A percentile compares a stretch with the other conserved stretches of the same genome.
Evolutionary conservation across 768 basidiomycete species (phyloP).

Genomic region (Galerina marginata): DNA sequence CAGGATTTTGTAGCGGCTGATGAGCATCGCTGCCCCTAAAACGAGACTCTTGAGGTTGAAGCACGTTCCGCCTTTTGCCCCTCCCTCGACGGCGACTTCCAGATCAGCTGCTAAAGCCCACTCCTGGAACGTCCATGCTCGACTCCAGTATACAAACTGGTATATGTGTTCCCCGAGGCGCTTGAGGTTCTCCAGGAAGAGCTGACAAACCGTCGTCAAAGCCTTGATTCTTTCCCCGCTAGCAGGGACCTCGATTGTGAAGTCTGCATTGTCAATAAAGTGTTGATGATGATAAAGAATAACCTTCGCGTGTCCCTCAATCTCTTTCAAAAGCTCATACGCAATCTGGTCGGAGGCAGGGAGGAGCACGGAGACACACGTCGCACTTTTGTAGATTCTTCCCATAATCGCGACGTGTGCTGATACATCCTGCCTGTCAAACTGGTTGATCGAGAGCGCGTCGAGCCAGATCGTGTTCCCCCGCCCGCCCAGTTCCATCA

Average conservation of each 20-base stretch:
- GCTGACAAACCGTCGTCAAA: background rate
- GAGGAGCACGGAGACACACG: slow-evolving; percentile 13
- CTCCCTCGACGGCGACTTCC: slow-evolving; percentile 10
- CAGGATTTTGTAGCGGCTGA: slow-evolving; percentile 10
- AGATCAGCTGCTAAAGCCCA: slow-evolving; percentile 9
- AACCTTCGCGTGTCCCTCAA: slow-evolving; percentile 1
- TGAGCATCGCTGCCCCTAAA: slow-evolving; percentile 12
- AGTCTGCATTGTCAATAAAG: slow-evolving; percentile 5
- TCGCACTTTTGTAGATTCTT: slow-evolving; percentile 9
- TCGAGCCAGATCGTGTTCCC: slow-evolving; percentile 13
- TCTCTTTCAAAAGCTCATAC: slow-evolving; percentile 1
- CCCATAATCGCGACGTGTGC: slow-evolving; percentile 8
- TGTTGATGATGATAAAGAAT: background rate
- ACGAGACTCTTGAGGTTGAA: slow-evolving; percentile 13
- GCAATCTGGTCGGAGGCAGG: slow-evolving; percentile 4
- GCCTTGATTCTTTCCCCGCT: background rate
- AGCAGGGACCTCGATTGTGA: background rate
- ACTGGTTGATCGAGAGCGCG: slow-evolving; percentile 11
- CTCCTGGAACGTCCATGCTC: slow-evolving; percentile 15
- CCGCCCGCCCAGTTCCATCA: slow-evolving; percentile 2
- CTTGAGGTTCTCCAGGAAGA: slow-evolving; percentile 4
- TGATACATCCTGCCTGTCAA: background rate
- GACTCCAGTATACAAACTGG: slow-evolving; percentile 6
- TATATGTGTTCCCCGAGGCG: background rate
- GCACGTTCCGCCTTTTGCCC: background rate